Evolutionary conservation across 805 yeast genomes (phyloP), one percentile per base, ranked within the genome.

Genomic region (Ogataea pini): DNA sequence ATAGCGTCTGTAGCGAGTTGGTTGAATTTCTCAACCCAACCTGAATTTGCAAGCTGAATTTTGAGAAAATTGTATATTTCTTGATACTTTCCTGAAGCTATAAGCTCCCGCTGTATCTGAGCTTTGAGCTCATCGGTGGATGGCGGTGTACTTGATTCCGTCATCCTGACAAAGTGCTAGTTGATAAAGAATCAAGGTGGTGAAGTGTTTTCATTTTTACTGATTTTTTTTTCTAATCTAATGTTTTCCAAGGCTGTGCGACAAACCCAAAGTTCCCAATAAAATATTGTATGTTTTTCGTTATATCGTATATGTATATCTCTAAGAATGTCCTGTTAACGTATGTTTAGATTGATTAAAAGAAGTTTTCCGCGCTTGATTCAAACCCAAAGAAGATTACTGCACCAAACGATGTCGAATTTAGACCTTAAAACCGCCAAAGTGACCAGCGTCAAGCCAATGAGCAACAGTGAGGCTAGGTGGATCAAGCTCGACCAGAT

Each of bases 21-120:
- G 39, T 80, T 74, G 22, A 91, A 82, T 46, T 83, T 76, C 57
- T 89, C 96, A 51, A 80, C 81, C 97, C 97, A 91, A 5, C 97
- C 97, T 1, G 85, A 76, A 60, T 86, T 86, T 44, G 82, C 76
- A 9, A 91, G 75, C 59, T 79, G 80, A 47, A 83, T 75, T 56
- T 81, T 80, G 49, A 91, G 69, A 41, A 76, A 72, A 44, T 78
- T 77, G 42, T 85, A 82, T 47, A 89, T 85, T 74, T 77, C 75
- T 51, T 86, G 92, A 65, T 89, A 89, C 67, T 85, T 86, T 0
- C 96, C 97, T 24, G 89, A 78, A 25, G 83, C 77, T 3, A 89
- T 80, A 32, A 89, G 75, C 58, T 82, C 82, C 49, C 80, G 80
- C 57, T 86, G 89, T 38, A 89, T 85, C 58, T 82, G 80, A 7